Evolutionary conservation across 192 early-diverging fungal species (phyloP), one percentile per base, ranked within the genome.

Genomic region (Obelidium mucronatum): DNA sequence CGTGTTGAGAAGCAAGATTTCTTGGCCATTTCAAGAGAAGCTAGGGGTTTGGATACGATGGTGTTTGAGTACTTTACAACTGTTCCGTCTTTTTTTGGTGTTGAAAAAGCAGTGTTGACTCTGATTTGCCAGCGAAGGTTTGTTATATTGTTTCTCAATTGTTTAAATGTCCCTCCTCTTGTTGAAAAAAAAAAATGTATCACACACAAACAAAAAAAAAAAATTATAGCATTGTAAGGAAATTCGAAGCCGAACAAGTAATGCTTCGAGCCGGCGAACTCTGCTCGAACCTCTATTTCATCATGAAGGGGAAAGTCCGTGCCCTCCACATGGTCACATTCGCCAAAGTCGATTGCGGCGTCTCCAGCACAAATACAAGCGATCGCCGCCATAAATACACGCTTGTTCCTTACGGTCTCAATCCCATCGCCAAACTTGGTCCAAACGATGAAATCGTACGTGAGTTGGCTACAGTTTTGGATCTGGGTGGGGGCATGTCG

Each of bases 271-370:
- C 76, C 40, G 76, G 76, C 31, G 76, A 77, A 40, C 19, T 48
- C 22, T 77, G 76, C 40, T 56, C 76, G 30, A 77, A 77, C 67
- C 8, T 69, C 30, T 77, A 77, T 53, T 77, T 77, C 35, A 56
- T 77, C 31, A 61, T 77, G 15, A 24, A 40, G n/a, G 76, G 76
- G 5, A 68, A 70, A 61, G 40, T 58, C 28, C 65, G 76, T 1
- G 76, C 76, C 26, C 42, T 77, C 19, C 76, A 77, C 56, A 54
- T 64, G 28, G 66, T 68, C 56, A 58, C 56, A 19, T 69, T 61
- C 58, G 26, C 61, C 54, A 77, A 77, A 61, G 19, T 58, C 54
- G 76, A 77, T 33, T 17, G 31, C 39, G 67, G 67, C 40, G 28
- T 22, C 3, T 61, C 37, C 2, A 34, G 60, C 19, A 31, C 42